phyloP scores from a whole-genome alignment of 1,284 basidiomycete species.

The Cutaneotrichosporon cavernicola region DNA sequence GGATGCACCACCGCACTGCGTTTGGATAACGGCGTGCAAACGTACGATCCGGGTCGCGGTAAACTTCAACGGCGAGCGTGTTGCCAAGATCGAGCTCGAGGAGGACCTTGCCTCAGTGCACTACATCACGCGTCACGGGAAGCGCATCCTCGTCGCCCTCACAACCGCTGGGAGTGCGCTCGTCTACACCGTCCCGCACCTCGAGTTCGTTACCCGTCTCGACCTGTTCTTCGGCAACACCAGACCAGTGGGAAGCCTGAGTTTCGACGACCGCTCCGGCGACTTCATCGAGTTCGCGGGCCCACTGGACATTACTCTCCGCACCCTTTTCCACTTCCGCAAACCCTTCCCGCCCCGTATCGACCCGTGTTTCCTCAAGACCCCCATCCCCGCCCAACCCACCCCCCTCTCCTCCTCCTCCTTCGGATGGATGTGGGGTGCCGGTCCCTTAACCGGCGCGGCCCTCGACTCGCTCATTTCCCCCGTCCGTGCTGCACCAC shows the following conservation, averaged over 20 bases:
- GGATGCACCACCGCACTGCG: slow-evolving; percentile 47
- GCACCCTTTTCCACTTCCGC: slow-evolving; percentile 53
- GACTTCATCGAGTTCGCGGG: slow-evolving; percentile 51
- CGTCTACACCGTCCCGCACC: slow-evolving; percentile 67
- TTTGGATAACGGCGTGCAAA: slow-evolving; percentile 55
- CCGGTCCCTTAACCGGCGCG: slow-evolving; percentile 48
- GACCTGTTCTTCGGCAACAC: slow-evolving; percentile 43
- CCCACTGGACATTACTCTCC: slow-evolving; percentile 49
- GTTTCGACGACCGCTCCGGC: slow-evolving; percentile 51
- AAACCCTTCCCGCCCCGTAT: slow-evolving; percentile 51
- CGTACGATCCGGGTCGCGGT: slow-evolving; percentile 48
- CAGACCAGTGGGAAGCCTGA: slow-evolving; percentile 39
- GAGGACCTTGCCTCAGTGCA: slow-evolving; percentile 59
- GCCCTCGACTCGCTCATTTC: slow-evolving; percentile 45
- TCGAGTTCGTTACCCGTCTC: slow-evolving; percentile 47
- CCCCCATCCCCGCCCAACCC: slow-evolving; percentile 44
- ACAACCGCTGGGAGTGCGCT: slow-evolving; percentile 60
- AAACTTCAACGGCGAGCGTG: slow-evolving; percentile 54
- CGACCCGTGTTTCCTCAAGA: slow-evolving; percentile 42
- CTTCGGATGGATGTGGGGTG: slow-evolving; percentile 53
- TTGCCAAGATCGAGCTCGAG: slow-evolving; percentile 57
- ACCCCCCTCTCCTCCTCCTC: slow-evolving; percentile 38
- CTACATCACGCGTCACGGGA: slow-evolving; percentile 62
- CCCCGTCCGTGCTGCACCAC: slow-evolving; percentile 40
- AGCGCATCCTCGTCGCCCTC: slow-evolving; percentile 63